A percentile compares a stretch with the other conserved stretches of the same genome.
These are phyloP conservation scores for Bifiguratus adelaidae DNA, from an alignment of 192 early-diverging fungal genomes.

Conservation along the genomic window DNA sequence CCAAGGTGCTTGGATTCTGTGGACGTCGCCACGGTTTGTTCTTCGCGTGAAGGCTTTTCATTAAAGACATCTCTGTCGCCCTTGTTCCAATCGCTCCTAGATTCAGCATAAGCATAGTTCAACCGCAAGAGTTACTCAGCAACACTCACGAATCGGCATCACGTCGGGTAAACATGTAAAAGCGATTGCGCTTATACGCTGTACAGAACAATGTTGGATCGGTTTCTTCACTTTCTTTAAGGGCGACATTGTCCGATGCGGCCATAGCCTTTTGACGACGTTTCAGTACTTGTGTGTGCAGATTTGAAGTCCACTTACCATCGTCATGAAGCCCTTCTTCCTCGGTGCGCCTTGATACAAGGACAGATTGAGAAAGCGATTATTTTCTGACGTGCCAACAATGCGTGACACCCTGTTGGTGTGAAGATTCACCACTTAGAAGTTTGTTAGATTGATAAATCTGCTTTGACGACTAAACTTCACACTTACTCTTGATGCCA, in stretches of 20 bases:
- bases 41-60: slow-evolving; percentile 92
- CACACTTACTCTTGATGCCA: slow-evolving; percentile 71
- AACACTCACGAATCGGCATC: slow-evolving; percentile 66
- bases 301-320: slow-evolving; percentile 28
- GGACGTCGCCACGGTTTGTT: slow-evolving; percentile 78
- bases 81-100: slow-evolving; percentile 27
- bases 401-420: slow-evolving; percentile 77
- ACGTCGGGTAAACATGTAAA: slow-evolving; percentile 84
- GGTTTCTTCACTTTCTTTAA: slow-evolving; percentile 45
- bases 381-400: slow-evolving; percentile 86
- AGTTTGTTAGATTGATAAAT: too few relatives aligned
- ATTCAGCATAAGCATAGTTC: neutral
- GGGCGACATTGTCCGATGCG: slow-evolving; percentile 73
- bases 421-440: slow-evolving; percentile 63
- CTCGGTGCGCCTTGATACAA: slow-evolving; percentile 86
- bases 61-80: slow-evolving; percentile 90
- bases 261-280: slow-evolving; percentile 53
- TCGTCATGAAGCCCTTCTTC: slow-evolving; percentile 63
- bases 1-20: slow-evolving; percentile 55
- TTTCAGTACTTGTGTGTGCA: neutral
- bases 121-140: neutral
- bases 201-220: slow-evolving; percentile 91
- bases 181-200: slow-evolving; percentile 84
- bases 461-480: neutral
- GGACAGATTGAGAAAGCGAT: slow-evolving; percentile 80